Evolutionary conservation across 345 rosid genomes (phyloP).

Genomic region (Geranium brycei): DNA sequence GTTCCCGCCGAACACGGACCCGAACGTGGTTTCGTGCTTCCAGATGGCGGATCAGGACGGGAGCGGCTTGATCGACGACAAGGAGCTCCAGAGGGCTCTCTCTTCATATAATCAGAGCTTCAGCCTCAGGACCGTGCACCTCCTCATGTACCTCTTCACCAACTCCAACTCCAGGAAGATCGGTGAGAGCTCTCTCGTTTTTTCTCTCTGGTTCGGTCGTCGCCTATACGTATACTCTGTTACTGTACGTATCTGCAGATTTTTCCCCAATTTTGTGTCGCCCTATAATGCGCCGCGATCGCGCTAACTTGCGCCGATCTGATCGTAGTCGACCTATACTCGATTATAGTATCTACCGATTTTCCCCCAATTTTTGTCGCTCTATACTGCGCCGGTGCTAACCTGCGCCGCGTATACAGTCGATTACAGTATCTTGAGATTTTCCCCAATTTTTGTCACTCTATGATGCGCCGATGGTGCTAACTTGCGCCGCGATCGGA

Average conservation of each 20-base stretch:
- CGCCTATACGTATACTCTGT: too few species aligned
- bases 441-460: neutral
- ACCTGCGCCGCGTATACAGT: too few species aligned
- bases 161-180: conserved; percentile 58
- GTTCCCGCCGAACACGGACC: conserved; percentile 87
- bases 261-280: too few species aligned
- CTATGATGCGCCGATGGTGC: conserved; percentile 30
- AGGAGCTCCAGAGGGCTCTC: conserved; percentile 77
- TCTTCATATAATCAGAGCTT: conserved; percentile 71
- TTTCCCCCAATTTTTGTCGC: neutral
- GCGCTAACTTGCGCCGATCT: too few species aligned
- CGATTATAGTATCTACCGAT: neutral
- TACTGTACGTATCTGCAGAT: too few species aligned
- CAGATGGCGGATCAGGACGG: conserved; percentile 77
- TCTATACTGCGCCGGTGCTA: conserved; percentile 30
- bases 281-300: too few species aligned
- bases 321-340: too few species aligned
- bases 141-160: conserved; percentile 79
- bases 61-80: conserved; percentile 81
- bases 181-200: conserved; percentile 27
- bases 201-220: neutral
- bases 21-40: conserved; percentile 62
- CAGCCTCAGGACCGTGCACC: conserved; percentile 78
- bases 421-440: neutral
- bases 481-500: too few species aligned